Percentiles rank a stretch among this genome's conserved stretches.
These are phyloP conservation scores for Geosmithia morbida DNA, from an alignment of 2,329 filamentous ascomycete genomes.

Conservation along the genomic window DNA sequence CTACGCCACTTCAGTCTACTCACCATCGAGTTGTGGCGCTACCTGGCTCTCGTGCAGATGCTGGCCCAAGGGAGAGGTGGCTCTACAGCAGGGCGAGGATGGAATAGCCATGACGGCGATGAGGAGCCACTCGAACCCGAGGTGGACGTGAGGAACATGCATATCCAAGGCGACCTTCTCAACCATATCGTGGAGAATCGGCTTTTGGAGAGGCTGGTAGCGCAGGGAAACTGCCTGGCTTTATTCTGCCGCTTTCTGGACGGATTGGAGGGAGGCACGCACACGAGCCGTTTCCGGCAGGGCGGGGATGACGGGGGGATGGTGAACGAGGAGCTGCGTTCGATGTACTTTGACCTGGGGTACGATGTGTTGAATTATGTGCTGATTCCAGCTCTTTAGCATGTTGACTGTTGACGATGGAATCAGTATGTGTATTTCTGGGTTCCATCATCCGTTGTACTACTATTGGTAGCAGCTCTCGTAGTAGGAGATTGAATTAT, in stretches of 20 bases:
- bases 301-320: not conserved
- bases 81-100: not conserved
- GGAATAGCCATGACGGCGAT: not conserved
- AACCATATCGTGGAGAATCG: constrained; percentile 33
- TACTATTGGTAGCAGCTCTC: not conserved
- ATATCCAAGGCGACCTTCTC: constrained; percentile 55
- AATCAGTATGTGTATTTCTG: not conserved
- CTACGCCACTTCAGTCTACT: constrained; percentile 58
- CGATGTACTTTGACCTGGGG: constrained; percentile 29
- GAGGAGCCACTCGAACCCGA: not conserved
- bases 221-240: constrained; percentile 7
- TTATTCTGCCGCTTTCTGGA: constrained; percentile 26
- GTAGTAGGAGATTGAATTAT: too few species aligned
- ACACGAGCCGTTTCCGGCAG: constrained; percentile 17
- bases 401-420: too few species aligned
- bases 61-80: constrained; percentile 33
- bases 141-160: constrained; percentile 33
- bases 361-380: constrained; percentile 41
- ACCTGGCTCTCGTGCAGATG: constrained; percentile 63
- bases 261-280: constrained; percentile 28
- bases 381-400: constrained; percentile 32
- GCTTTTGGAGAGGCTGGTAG: constrained; percentile 25
- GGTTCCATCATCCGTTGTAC: not conserved
- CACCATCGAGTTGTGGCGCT: constrained; percentile 42
- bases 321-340: constrained; percentile 8